These are phyloP conservation scores for Cystobasidium sp. DNA, from an alignment of 1,284 basidiomycete genomes.

Conservation along the genomic window DNA sequence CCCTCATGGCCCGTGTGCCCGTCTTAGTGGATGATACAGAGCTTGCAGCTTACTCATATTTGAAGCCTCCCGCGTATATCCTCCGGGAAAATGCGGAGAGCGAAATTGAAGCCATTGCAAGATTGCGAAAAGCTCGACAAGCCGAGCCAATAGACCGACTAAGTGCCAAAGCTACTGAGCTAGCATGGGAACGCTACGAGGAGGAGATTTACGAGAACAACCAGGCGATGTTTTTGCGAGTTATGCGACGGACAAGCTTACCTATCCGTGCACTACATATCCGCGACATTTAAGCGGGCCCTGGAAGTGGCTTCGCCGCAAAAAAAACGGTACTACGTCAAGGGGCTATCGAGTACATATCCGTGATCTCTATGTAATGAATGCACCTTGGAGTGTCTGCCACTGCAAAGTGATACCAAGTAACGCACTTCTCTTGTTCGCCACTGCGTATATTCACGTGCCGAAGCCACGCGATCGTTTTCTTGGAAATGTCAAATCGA, in stretches of 20 bases:
- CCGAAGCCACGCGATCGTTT: too few relatives aligned
- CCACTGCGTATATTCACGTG: too few relatives aligned
- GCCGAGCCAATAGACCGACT: not conserved
- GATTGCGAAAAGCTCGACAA: not conserved
- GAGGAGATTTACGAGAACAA: not conserved
- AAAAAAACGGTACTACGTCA: too few relatives aligned
- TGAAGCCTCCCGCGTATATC: not conserved
- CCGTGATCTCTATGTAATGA: too few relatives aligned
- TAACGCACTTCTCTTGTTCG: too few relatives aligned
- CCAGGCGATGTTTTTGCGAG: not conserved
- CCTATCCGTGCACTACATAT: too few relatives aligned
- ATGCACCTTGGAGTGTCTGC: too few relatives aligned
- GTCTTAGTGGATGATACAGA: not conserved
- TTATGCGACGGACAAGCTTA: not conserved
- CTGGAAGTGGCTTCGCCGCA: too few relatives aligned
- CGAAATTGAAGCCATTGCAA: slow-evolving; percentile 2
- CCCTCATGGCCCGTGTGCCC: not conserved
- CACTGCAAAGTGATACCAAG: too few relatives aligned
- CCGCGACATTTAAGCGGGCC: too few relatives aligned
- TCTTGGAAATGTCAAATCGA: too few relatives aligned
- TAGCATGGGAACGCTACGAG: not conserved
- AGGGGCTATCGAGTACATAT: too few relatives aligned
- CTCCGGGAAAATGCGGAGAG: not conserved
- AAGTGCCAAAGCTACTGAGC: not conserved
- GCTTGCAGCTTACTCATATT: not conserved